Conservation (phyloP, 1,139 yeast species). For the Yamadazyma triangularis region DNA sequence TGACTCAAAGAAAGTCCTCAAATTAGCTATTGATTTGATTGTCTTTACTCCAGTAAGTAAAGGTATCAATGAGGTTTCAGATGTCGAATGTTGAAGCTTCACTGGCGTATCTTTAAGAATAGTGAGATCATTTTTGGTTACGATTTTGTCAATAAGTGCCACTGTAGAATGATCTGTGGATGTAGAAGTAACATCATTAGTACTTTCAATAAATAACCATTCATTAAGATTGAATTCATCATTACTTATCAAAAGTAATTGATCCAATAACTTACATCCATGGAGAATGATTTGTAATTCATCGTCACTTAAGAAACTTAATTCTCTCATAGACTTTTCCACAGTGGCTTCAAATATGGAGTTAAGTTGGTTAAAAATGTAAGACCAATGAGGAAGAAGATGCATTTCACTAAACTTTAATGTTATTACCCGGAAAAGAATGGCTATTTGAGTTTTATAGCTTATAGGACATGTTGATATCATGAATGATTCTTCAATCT, state of each 20-base stretch:
- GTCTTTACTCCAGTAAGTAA: slow-evolving; percentile 42
- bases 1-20: slow-evolving; percentile 67
- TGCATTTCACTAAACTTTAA: slow-evolving; percentile 61
- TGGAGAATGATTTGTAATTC: slow-evolving; percentile 45
- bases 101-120: slow-evolving; percentile 31
- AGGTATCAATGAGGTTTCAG: slow-evolving; percentile 28
- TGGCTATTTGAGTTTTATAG: slow-evolving; percentile 44
- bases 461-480: slow-evolving; percentile 26
- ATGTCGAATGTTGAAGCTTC: slow-evolving; percentile 15
- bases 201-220: slow-evolving; percentile 81
- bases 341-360: slow-evolving; percentile 44
- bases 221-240: slow-evolving; percentile 81
- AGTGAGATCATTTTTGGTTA: slow-evolving; percentile 37
- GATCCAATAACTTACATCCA: slow-evolving; percentile 76
- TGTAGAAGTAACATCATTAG: slow-evolving; percentile 37
- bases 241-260: slow-evolving; percentile 56
- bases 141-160: slow-evolving; percentile 47
- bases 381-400: slow-evolving; percentile 67
- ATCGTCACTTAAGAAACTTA: slow-evolving; percentile 27
- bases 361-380: slow-evolving; percentile 58
- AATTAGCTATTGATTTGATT: slow-evolving; percentile 43
- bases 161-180: slow-evolving; percentile 42
- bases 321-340: slow-evolving; percentile 24
- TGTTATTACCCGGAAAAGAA: slow-evolving; percentile 59
- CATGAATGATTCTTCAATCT: slow-evolving; percentile 45